Percentiles rank a stretch among this genome's conserved stretches.
Evolutionary conservation across 371 early-diverging fungal genomes (phyloP).

Genomic region (Rhizomucor miehei): DNA sequence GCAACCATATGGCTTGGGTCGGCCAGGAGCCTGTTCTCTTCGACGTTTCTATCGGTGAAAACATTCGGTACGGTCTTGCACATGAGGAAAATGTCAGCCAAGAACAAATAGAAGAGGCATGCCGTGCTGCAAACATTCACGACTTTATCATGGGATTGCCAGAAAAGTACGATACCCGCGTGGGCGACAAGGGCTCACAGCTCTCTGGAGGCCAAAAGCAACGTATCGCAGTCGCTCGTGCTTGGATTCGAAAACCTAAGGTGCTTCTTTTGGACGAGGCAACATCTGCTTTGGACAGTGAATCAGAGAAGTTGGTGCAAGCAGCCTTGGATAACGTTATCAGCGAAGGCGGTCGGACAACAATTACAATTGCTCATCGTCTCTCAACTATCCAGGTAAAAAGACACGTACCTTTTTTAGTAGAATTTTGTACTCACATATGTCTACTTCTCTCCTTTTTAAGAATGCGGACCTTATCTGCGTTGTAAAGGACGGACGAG

Average conservation of each 20-base stretch:
- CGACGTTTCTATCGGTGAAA: conserved; percentile 71
- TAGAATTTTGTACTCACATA: not conserved
- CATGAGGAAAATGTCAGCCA: conserved; percentile 36
- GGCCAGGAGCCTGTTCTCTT: conserved; percentile 86
- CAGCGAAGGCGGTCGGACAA: conserved; percentile 55
- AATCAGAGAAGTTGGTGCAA: conserved; percentile 89
- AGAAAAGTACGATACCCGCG: conserved; percentile 73
- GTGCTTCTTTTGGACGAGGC: conserved; percentile 90
- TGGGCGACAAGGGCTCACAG: conserved; percentile 80
- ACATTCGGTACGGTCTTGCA: conserved; percentile 64
- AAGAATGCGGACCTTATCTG: conserved; percentile 76
- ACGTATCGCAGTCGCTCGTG: conserved; percentile 59
- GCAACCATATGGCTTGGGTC: conserved; percentile 65
- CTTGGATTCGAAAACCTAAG: conserved; percentile 32
- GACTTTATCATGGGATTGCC: conserved; percentile 73
- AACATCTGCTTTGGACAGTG: conserved; percentile 90
- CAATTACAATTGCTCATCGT: conserved; percentile 65
- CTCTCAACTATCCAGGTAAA: conserved; percentile 53
- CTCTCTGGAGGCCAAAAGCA: conserved; percentile 92
- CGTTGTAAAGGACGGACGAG: conserved; percentile 64
- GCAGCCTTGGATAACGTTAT: conserved; percentile 78
- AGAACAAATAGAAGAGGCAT: conserved; percentile 42
- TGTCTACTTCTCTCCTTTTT: conserved; percentile 16
- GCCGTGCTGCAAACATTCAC: conserved; percentile 56
- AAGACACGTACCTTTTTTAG: not conserved